These are phyloP conservation scores for Diplodia scrobiculata DNA, from an alignment of 2,329 filamentous ascomycete genomes.

Conservation along the genomic window DNA sequence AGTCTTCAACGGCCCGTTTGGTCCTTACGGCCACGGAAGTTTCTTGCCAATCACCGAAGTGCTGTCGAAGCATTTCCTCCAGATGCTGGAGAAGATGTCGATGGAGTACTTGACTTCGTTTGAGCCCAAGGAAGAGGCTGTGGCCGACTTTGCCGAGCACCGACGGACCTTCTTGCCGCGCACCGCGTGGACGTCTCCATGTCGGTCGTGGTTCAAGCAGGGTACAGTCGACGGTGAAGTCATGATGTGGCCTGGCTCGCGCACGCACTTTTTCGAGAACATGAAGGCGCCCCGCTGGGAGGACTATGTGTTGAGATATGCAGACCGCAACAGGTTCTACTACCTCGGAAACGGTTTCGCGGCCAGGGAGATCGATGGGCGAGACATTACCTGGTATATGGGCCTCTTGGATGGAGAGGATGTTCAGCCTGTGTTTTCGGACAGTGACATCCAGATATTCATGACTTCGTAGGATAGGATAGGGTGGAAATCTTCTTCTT, in stretches of 20 bases:
- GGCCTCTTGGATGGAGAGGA: constrained; percentile 25
- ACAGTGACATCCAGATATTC: neutral
- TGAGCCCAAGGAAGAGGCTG: constrained; percentile 39
- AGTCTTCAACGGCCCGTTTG: constrained; percentile 27
- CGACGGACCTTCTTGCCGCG: constrained; percentile 34
- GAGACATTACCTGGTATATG: constrained; percentile 44
- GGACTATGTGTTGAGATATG: constrained; percentile 51
- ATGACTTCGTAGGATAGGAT: neutral
- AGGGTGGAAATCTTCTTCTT: too few species aligned
- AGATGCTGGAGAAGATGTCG: constrained; percentile 8
- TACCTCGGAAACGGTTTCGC: constrained; percentile 52
- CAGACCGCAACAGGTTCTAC: constrained; percentile 45
- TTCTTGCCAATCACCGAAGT: neutral
- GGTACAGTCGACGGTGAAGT: constrained; percentile 41
- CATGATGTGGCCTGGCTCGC: constrained; percentile 41
- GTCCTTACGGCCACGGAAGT: neutral
- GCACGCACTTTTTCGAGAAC: constrained; percentile 44
- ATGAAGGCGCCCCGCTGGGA: constrained; percentile 49
- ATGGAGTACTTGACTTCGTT: constrained; percentile 39
- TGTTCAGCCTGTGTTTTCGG: neutral
- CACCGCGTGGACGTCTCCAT: constrained; percentile 41
- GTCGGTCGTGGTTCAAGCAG: constrained; percentile 42
- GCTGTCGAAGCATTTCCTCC: neutral
- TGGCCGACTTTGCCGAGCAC: constrained; percentile 38
- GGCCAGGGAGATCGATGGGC: constrained; percentile 41